Conservation (phyloP, 495 filamentous ascomycete genomes). For the Daldinia vernicosa region DNA sequence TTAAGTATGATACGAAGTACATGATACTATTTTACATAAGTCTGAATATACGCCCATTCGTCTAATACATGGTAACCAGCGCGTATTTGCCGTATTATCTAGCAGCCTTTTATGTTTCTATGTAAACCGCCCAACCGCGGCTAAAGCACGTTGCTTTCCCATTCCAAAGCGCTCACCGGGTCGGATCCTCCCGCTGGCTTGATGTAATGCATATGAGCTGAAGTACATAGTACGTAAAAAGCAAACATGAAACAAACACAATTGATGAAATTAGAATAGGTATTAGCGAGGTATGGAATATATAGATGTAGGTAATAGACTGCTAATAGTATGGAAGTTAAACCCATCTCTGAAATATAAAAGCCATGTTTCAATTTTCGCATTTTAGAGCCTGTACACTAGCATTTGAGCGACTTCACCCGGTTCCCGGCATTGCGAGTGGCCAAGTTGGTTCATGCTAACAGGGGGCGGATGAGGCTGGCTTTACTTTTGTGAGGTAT, state of each 20-base stretch:
- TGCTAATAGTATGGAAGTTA: background rate
- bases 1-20: too few relatives aligned
- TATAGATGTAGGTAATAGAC: background rate
- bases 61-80: slow-evolving; percentile 19
- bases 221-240: background rate
- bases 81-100: background rate
- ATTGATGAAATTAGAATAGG: background rate
- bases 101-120: slow-evolving; percentile 19
- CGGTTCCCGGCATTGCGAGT: slow-evolving; percentile 30
- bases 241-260: background rate
- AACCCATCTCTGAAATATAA: background rate
- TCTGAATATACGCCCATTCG: too few relatives aligned
- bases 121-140: background rate
- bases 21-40: too few relatives aligned
- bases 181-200: slow-evolving; percentile 31
- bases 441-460: slow-evolving; percentile 32
- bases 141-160: slow-evolving; percentile 9
- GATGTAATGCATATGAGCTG: background rate
- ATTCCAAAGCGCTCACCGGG: slow-evolving; percentile 20
- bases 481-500: slow-evolving; percentile 34
- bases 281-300: too few relatives aligned
- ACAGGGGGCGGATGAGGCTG: slow-evolving; percentile 41
- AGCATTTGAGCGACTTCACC: slow-evolving; percentile 7
- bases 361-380: background rate
- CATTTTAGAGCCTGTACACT: slow-evolving; percentile 1